Conservation (phyloP, 495 filamentous ascomycete species). For the Xylona heveae region DNA sequence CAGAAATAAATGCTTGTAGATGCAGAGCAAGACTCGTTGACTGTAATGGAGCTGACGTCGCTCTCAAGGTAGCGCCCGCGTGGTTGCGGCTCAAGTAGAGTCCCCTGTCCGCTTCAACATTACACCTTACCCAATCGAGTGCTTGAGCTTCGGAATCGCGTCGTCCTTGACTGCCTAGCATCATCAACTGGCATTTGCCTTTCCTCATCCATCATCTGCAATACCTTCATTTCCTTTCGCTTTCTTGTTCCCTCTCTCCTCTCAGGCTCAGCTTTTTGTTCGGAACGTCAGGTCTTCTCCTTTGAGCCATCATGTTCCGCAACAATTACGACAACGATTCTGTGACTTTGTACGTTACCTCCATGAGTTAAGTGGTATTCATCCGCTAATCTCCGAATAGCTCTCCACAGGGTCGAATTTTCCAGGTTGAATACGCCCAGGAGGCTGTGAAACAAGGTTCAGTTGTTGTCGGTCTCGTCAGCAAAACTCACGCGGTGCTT, state of each 20-base stretch:
- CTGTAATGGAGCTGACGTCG: no score
- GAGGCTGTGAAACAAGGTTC: constrained; percentile 99
- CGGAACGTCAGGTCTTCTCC: no score
- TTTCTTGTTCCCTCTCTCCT: no score
- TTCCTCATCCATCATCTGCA: neutral
- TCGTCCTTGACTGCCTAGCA: constrained; percentile 2
- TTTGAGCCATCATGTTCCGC: constrained; percentile 66
- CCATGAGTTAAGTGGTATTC: constrained; percentile 3
- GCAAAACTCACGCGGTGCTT: constrained; percentile 93
- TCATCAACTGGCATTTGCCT: neutral
- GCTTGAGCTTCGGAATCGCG: neutral
- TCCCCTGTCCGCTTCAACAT: no score
- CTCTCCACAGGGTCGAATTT: constrained; percentile 97
- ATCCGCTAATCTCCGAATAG: constrained; percentile 25
- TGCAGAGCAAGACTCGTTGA: no score
- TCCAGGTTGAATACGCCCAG: constrained; percentile 96
- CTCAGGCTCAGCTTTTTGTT: no score
- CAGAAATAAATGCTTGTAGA: no score
- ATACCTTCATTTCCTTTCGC: no score
- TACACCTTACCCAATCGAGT: no score
- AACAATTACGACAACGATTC: constrained; percentile 99
- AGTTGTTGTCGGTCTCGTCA: constrained; percentile 86
- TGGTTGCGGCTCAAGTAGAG: no score
- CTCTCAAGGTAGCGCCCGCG: no score
- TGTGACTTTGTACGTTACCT: constrained; percentile 73